Base-by-base conservation (phyloP, 768 basidiomycete genomes). In the Termitomyces sp. region DNA sequence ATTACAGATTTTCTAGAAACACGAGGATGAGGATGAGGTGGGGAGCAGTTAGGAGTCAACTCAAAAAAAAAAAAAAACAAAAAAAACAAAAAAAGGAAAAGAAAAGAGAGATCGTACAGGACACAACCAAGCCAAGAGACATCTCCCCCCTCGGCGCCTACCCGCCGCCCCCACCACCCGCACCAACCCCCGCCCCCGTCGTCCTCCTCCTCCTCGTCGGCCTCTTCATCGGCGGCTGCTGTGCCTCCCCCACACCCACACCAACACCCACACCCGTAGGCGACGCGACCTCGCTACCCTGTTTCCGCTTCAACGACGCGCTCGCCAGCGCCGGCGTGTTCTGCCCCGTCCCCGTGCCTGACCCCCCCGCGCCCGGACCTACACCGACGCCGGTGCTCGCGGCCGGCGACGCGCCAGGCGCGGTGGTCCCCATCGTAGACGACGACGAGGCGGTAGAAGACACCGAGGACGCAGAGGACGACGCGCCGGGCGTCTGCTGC, bases 281-380 rank as follows among this genome's bases (percentile, higher is more conserved):
- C 26, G 86, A 84, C 20, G 78, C 68, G 14, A 72, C 67, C 36
- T 75, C 75, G 20, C 71, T 68, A 34, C 68, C 69, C 56, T 76
- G 74, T 58, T 85, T 86, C 64, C 85, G 76, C 69, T 86, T 87
- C 66, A 84, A 70, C 27, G 80, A 72, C 48, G 81, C 71, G 64
- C 75, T 70, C 36, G 75, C 54, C 70, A 81, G 63, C 10, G 81
- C 73, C 3, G 84, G 79, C 31, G 83, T 81, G 64, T 78, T 80
- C 24, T 67, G n/a, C 18, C 39, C n/a, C 39, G 39, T 39, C 6
- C n/a, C n/a, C 36, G 39, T n/a, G 6, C 39, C 7, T 0, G 36
- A 0, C 18, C 39, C n/a, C 2, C 36, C 37, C n/a, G 18, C 18
- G 7, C 18, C n/a, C 5, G 37, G 5, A 4, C 37, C 16, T 16